phyloP scores from a whole-genome alignment of 495 filamentous ascomycete species.

The Bombardia bombarda region DNA sequence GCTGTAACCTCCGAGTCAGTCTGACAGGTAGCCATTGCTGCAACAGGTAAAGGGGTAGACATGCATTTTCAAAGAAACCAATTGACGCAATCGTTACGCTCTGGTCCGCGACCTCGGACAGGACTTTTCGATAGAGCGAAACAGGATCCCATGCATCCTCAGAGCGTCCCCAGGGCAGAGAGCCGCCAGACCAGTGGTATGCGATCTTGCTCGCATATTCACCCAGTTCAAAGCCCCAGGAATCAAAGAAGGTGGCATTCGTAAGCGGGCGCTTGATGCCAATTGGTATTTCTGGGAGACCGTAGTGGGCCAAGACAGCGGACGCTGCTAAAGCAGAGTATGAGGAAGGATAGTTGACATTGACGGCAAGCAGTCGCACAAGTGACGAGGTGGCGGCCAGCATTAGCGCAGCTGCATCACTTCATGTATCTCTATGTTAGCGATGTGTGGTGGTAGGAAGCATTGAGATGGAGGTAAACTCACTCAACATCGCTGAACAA shows the following conservation, averaged over 20 bases:
- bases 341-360: constrained; percentile 33
- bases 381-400: constrained; percentile 24
- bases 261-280: constrained; percentile 31
- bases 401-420: constrained; percentile 29
- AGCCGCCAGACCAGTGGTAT: constrained; percentile 27
- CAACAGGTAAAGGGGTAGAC: neutral
- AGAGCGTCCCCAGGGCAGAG: constrained; percentile 20
- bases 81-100: constrained; percentile 39
- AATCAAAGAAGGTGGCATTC: constrained; percentile 36
- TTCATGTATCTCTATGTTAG: too few relatives aligned
- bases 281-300: constrained; percentile 26
- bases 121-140: constrained; percentile 30
- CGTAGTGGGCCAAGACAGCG: constrained; percentile 36
- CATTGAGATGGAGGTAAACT: neutral
- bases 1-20: constrained; percentile 3
- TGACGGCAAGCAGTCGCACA: constrained; percentile 33
- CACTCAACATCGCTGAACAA: constrained; percentile 38
- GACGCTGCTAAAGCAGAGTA: constrained; percentile 36
- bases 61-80: constrained; percentile 33
- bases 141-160: constrained; percentile 36
- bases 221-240: constrained; percentile 21
- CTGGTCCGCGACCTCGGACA: constrained; percentile 23
- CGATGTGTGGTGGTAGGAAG: neutral
- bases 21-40: neutral
- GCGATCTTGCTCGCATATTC: constrained; percentile 31